Evolutionary conservation across 2,329 filamentous ascomycete species (phyloP).

Genomic region (Botrytis medusae): DNA sequence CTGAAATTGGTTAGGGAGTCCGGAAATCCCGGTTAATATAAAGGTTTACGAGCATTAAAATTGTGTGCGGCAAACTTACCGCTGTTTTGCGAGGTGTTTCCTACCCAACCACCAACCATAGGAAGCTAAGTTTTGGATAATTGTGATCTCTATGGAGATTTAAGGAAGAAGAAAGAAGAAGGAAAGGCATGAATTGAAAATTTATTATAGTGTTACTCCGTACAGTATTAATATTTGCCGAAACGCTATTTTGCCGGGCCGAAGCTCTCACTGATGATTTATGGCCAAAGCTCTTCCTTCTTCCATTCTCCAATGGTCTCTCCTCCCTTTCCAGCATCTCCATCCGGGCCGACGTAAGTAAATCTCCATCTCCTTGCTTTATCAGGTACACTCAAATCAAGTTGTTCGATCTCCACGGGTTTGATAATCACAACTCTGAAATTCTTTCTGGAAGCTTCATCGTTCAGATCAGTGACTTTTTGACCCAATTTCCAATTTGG

Average conservation of each 20-base stretch:
- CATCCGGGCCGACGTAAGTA: conserved; percentile 50
- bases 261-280: conserved; percentile 1
- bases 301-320: conserved; percentile 55
- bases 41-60: neutral
- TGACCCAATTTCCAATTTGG: conserved; percentile 52
- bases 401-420: conserved; percentile 65
- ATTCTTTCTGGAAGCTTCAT: conserved; percentile 62
- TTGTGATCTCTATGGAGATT: neutral
- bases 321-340: conserved; percentile 47
- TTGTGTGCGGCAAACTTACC: neutral
- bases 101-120: neutral
- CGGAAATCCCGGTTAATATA: neutral
- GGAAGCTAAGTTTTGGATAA: neutral
- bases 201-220: neutral
- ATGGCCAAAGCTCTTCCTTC: conserved; percentile 41
- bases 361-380: conserved; percentile 58
- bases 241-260: neutral
- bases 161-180: neutral
- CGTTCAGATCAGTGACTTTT: conserved; percentile 61
- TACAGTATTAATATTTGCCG: neutral
- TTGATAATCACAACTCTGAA: conserved; percentile 84
- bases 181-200: neutral
- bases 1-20: neutral
- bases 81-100: neutral
- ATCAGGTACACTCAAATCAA: conserved; percentile 60